These are phyloP conservation scores for Solanum chacoense DNA, from an alignment of 305 asterid species.

Conservation along the genomic window DNA sequence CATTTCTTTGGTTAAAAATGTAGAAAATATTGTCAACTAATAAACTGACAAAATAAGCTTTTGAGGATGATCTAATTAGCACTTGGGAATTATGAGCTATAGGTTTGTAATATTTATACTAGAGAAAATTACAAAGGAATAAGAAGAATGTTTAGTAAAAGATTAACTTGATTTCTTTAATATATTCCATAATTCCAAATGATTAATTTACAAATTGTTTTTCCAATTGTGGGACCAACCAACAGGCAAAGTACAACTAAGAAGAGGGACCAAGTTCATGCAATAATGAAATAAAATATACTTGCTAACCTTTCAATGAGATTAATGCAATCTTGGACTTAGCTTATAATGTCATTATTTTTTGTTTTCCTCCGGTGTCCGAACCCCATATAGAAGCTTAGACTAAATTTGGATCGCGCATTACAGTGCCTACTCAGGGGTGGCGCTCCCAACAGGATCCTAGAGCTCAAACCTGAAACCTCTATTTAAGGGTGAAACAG, in stretches of 20 bases:
- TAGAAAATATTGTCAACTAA: not conserved
- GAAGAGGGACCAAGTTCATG: conserved; percentile 28
- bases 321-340: conserved; percentile 10
- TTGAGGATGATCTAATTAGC: not conserved
- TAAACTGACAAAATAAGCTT: not conserved
- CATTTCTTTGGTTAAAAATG: conserved; percentile 16
- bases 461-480: not conserved
- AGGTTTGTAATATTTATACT: conserved; percentile 35
- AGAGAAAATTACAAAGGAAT: conserved; percentile 7
- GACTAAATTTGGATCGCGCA: not conserved
- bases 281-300: conserved; percentile 18
- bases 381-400: no score
- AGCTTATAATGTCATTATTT: conserved; percentile 5
- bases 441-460: not conserved
- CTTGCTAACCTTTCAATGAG: not conserved
- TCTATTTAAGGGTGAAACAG: not conserved
- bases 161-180: conserved; percentile 39
- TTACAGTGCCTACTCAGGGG: accelerated
- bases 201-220: conserved; percentile 5
- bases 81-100: conserved; percentile 11
- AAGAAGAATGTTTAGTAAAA: conserved; percentile 1
- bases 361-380: not conserved
- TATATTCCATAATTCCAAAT: conserved; percentile 4
- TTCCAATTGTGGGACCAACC: conserved; percentile 43
- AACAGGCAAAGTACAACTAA: conserved; percentile 58